Evolutionary conservation across 2,329 filamentous ascomycete species (phyloP).

Genomic region (Aspergillus ochraceoroseus): DNA sequence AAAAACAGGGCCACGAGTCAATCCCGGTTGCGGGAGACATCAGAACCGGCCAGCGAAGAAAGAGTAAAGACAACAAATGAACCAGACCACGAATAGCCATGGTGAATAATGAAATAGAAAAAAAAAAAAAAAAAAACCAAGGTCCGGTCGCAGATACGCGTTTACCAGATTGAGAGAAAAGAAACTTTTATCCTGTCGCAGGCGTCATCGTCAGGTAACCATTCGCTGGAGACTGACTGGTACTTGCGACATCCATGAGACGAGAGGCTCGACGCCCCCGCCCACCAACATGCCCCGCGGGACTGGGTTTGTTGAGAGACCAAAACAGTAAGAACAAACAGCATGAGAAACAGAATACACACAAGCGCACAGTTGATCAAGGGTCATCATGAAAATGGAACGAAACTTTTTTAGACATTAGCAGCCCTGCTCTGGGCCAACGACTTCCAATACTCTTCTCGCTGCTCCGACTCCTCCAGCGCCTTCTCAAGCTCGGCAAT

Average conservation of each 20-base stretch:
- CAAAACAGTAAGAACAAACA: too few relatives aligned
- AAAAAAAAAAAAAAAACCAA: conserved; percentile 9
- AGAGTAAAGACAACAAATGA: conserved; percentile 13
- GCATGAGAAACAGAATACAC: conserved; percentile 16
- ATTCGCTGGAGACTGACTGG: conserved; percentile 18
- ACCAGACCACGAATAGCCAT: conserved; percentile 1
- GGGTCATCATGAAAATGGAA: conserved; percentile 8
- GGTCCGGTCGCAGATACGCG: conserved; percentile 4
- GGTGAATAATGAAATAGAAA: not conserved
- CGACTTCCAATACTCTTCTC: conserved; percentile 40
- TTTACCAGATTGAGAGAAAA: conserved; percentile 15
- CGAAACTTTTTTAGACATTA: conserved; percentile 18
- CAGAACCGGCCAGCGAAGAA: conserved; percentile 44
- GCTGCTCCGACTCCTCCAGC: conserved; percentile 31
- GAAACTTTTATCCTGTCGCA: conserved; percentile 31
- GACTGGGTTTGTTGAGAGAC: too few relatives aligned
- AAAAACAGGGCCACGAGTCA: conserved; percentile 47
- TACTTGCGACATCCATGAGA: conserved; percentile 26
- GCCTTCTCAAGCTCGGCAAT: conserved; percentile 62
- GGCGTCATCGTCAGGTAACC: conserved; percentile 19
- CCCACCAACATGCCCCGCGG: conserved; percentile 29
- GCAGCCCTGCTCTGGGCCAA: conserved; percentile 26
- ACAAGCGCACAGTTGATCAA: conserved; percentile 6
- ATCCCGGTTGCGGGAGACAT: conserved; percentile 47
- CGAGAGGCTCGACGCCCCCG: conserved; percentile 35